Evolutionary conservation across 2,329 filamentous ascomycete species (phyloP), one percentile per base, ranked within the genome.

Genomic region (Lachnellula arida): DNA sequence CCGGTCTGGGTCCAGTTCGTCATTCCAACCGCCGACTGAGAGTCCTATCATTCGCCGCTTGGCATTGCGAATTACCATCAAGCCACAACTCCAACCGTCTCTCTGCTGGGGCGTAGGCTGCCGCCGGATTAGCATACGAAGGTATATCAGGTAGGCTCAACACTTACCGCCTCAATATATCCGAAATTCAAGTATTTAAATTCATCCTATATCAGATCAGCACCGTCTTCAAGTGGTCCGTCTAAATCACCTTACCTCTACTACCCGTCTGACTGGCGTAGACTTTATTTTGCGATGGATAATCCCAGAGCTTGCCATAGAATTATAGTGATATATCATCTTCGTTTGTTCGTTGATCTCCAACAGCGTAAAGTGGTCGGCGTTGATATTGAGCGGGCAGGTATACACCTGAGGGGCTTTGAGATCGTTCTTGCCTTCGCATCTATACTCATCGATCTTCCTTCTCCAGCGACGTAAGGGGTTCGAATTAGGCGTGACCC

Each of bases 241-340:
- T 55, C 25, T 17, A 40, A 47, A 52, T 54, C 40, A 35, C 57
- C 46, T 42, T 51, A 63, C 46, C 52, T 57, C 54, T 53, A 56
- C 43, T 34, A 60, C 53, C 17, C 55, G 49, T 54, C 56, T 64
- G 9, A 55, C 49, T 15, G 28, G 32, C 37, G 40, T 56, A 35
- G 48, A 55, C 48, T 60, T 60, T 53, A 19, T 56, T 28, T 47
- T 47, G 22, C 53, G 51, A 49, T 61, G 43, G n/a, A 59, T 62
- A 54, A 55, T 58, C n/a, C 32, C 49, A 47, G 43, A n/a, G 5
- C 42, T 54, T 47, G 54, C 59, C 25, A 59, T 60, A 23, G 60
- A 68, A 59, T 68, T 53, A 50, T 65, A 68, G 50, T 67, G 49
- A 15, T 60, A 59, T 56, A 68, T 67, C 17, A 61, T 60, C 50